A percentile compares a stretch with the other conserved stretches of the same genome.
These are phyloP conservation scores for Penicillium sp. DNA, from an alignment of 2,329 filamentous ascomycete species.

Conservation along the genomic window DNA sequence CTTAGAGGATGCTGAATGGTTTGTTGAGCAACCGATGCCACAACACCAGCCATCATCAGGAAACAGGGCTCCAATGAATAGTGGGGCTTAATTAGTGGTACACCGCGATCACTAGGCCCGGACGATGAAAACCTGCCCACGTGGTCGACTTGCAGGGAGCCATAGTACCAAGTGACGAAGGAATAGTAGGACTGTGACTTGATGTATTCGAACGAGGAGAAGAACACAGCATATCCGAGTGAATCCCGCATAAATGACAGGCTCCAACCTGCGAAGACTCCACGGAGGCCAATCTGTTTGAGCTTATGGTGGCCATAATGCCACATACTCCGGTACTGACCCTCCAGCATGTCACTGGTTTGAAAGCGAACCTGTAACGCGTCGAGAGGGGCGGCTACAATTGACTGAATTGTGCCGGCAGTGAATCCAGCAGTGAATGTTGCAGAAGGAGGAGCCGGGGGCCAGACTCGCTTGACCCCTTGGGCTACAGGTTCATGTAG, in stretches of 20 bases:
- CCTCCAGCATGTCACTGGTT: conserved; percentile 57
- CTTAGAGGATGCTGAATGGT: conserved; percentile 58
- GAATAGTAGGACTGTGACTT: conserved; percentile 62
- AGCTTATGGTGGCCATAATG: conserved; percentile 59
- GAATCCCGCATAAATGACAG: conserved; percentile 60
- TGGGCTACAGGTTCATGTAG: conserved; percentile 58
- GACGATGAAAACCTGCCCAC: conserved; percentile 28
- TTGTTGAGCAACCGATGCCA: conserved; percentile 58
- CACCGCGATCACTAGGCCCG: conserved; percentile 29
- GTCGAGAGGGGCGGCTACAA: conserved; percentile 62
- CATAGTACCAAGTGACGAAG: conserved; percentile 60
- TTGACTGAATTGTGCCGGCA: conserved; percentile 59
- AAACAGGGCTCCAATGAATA: conserved; percentile 63
- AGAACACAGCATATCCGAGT: conserved; percentile 61
- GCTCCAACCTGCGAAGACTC: conserved; percentile 62
- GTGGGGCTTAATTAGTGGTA: conserved; percentile 56
- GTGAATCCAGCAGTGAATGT: conserved; percentile 60
- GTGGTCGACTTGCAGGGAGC: conserved; percentile 31
- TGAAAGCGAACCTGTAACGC: conserved; percentile 62
- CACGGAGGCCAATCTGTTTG: conserved; percentile 57
- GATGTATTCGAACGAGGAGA: conserved; percentile 61
- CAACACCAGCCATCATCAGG: conserved; percentile 57
- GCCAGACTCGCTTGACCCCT: conserved; percentile 57
- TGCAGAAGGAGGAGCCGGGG: conserved; percentile 51
- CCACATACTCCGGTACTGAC: conserved; percentile 62